Base-by-base conservation (phyloP, 176 grass and related monocot species). In the Hordeum marinum region DNA sequence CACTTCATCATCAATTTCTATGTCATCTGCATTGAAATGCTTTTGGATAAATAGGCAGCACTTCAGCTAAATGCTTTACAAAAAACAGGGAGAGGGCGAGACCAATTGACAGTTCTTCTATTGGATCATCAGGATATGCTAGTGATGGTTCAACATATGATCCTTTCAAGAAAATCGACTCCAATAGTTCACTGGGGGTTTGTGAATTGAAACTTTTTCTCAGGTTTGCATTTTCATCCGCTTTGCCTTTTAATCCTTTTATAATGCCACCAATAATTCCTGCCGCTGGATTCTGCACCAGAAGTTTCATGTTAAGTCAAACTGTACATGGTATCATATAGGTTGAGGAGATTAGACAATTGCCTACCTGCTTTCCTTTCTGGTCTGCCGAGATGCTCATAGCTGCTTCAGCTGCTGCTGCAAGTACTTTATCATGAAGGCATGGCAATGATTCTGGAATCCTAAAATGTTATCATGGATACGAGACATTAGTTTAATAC, bases 361-460 rank as follows among this genome's bases (percentile, higher is more conserved):
- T 17, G 31, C 9, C 48, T 12, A 98, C 93, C 93, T 94, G 94
- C 81, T 80, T 95, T 87, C 84, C 93, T 89, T 94, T 98, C 87
- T 89, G 85, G 81, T 89, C 84, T 71, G 10, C 55, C 31, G 87
- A 93, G 86, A 84, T 86, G 73, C 75, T 90, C 82, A 90, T 89
- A 64, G 91, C 93, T 77, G 91, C 95, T 64, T 91, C 91, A 12
- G 92, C 91, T 84, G 96, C 96, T 48, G 93, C 89, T 87, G 96
- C 96, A 81, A 95, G 87, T 84, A 95, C 89, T 87, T 95, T 94
- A 85, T 98, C 91, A 85, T 95, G 93, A 92, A 98, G 93, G 76
- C 85, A 95, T 36, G 96, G 93, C 54, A 91, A 79, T 73, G 93
- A 90, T 86, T 95, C 96, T 78, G 89, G 89, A 85, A 95, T 89